Percentiles rank a stretch among this genome's conserved stretches.
Conservation (phyloP, 164 flowering plant genomes). For the Liriodendron chinense region DNA sequence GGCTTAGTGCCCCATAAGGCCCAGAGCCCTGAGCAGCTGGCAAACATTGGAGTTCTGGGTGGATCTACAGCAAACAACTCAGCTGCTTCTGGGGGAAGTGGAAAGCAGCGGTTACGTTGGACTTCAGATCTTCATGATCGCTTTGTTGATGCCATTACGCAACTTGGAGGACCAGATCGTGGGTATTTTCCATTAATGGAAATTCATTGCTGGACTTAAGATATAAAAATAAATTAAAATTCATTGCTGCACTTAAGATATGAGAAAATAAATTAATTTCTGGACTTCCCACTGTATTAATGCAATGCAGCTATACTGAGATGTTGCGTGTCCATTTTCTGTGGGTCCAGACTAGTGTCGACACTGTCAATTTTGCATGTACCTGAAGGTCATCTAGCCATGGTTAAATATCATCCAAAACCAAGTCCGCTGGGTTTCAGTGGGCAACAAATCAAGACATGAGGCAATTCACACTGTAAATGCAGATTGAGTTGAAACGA, state of each 20-base stretch:
- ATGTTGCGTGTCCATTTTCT: no score
- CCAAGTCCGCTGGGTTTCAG: no score
- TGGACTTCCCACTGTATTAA: no score
- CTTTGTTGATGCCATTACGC: conserved; percentile 67
- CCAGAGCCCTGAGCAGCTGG: conserved; percentile 38
- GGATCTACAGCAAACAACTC: conserved; percentile 32
- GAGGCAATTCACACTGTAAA: no score
- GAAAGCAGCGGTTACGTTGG: conserved; percentile 66
- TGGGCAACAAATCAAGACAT: no score
- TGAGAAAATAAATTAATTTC: no score
- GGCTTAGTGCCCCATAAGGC: conserved; percentile 43
- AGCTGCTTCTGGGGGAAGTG: conserved; percentile 43
- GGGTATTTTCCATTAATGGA: conserved; percentile 37
- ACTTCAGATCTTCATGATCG: conserved; percentile 69
- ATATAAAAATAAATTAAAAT: neutral
- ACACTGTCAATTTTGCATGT: no score
- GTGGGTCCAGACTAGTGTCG: no score
- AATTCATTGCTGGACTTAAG: neutral
- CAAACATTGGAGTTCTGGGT: conserved; percentile 31
- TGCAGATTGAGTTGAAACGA: no score
- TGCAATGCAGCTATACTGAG: no score
- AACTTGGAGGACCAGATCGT: conserved; percentile 81
- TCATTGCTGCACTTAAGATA: neutral
- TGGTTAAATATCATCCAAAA: no score
- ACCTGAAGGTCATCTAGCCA: no score